Conservation (phyloP, 352 stramenopile species). For the Phytophthora constricta region DNA sequence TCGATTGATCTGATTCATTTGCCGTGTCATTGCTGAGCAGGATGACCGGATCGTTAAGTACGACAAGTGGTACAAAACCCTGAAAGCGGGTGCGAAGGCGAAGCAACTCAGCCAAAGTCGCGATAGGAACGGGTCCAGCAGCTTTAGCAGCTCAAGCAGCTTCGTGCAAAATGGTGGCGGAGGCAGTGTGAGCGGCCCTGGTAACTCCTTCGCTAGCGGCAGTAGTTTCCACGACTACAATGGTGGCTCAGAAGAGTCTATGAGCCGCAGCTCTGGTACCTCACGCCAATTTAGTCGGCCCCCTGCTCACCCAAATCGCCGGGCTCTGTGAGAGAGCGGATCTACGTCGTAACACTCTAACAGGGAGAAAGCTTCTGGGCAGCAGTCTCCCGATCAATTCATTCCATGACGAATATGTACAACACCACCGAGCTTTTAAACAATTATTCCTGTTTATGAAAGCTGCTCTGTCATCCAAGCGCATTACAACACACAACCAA, state of each 20-base stretch:
- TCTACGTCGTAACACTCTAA: too few relatives aligned
- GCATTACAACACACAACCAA: slow-evolving; percentile 19
- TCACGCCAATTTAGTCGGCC: slow-evolving; percentile 43
- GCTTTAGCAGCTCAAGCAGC: slow-evolving; percentile 47
- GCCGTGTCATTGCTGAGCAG: slow-evolving; percentile 23
- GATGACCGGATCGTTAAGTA: slow-evolving; percentile 84
- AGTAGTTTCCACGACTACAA: slow-evolving; percentile 61
- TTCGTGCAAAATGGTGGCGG: slow-evolving; percentile 40
- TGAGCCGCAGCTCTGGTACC: slow-evolving; percentile 20
- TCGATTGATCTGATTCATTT: slow-evolving; percentile 4
- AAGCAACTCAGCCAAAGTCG: slow-evolving; percentile 77
- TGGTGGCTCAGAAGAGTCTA: slow-evolving; percentile 21
- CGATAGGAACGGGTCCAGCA: slow-evolving; percentile 38
- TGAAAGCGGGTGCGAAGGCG: slow-evolving; percentile 83
- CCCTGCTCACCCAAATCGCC: slow-evolving; percentile 74
- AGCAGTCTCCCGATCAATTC: background rate
- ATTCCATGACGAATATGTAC: background rate
- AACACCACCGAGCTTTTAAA: slow-evolving; percentile 25
- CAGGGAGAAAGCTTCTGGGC: too few relatives aligned
- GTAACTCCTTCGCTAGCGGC: slow-evolving; percentile 76
- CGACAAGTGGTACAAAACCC: slow-evolving; percentile 87
- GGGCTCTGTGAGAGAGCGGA: slow-evolving; percentile 67
- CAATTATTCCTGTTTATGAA: slow-evolving; percentile 40
- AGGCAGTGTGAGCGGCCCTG: slow-evolving; percentile 33
- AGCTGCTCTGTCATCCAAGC: slow-evolving; percentile 33